Conservation (phyloP, 2,329 filamentous ascomycete genomes). For the Fusarium denticulatum region DNA sequence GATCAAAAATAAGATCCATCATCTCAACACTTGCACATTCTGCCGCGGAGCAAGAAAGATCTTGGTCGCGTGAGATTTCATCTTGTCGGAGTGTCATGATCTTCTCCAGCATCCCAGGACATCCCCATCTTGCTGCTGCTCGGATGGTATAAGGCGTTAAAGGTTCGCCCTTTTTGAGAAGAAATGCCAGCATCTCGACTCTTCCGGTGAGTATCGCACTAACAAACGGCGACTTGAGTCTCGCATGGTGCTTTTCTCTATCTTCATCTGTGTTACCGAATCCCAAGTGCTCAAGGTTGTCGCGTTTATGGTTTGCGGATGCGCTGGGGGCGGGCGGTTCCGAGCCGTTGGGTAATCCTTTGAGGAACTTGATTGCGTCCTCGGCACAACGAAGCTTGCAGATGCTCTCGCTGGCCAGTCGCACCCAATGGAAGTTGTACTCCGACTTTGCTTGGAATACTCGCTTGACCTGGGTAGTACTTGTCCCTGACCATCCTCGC, state of each 20-base stretch:
- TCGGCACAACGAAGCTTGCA: slow-evolving; percentile 30
- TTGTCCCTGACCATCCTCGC: slow-evolving; percentile 28
- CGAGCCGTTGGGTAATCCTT: slow-evolving; percentile 34
- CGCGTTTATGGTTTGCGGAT: slow-evolving; percentile 2
- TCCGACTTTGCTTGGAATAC: slow-evolving; percentile 35
- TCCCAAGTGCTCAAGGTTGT: slow-evolving; percentile 4
- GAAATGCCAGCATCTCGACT: slow-evolving; percentile 26
- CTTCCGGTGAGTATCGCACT: slow-evolving; percentile 23
- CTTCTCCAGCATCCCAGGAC: slow-evolving; percentile 14
- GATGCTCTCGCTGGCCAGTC: slow-evolving; percentile 36
- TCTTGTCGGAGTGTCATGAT: slow-evolving; percentile 18
- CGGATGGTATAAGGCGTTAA: slow-evolving; percentile 19
- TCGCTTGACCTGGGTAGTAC: slow-evolving; percentile 19
- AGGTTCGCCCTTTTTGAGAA: slow-evolving; percentile 17
- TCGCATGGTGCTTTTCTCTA: slow-evolving; percentile 22
- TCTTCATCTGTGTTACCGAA: slow-evolving; percentile 26
- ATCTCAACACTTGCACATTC: slow-evolving; percentile 15
- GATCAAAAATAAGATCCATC: slow-evolving; percentile 14
- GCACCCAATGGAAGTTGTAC: slow-evolving; percentile 41
- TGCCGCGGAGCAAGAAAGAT: slow-evolving; percentile 18
- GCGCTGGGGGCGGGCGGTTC: not conserved
- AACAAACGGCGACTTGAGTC: slow-evolving; percentile 19
- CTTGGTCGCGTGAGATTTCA: slow-evolving; percentile 23
- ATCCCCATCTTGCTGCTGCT: slow-evolving; percentile 21
- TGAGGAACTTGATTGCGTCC: slow-evolving; percentile 28